A percentile compares a stretch with the other conserved stretches of the same genome.
phyloP scores from a whole-genome alignment of 1,284 basidiomycete species.

The Amylostereum areolatum region DNA sequence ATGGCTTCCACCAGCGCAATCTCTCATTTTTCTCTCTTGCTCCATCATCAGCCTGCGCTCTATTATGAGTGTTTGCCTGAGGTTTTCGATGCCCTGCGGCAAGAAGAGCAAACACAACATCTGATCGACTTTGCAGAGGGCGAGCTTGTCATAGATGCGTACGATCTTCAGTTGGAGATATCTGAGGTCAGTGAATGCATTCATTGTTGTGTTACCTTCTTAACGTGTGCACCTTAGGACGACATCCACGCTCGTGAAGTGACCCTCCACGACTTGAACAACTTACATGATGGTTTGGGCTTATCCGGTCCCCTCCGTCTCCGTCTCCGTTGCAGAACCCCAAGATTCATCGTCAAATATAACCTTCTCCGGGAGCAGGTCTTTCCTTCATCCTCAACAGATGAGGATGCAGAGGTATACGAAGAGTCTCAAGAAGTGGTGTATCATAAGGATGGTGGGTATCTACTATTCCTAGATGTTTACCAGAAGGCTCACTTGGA shows the following conservation, averaged over 20 bases:
- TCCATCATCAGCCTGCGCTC: conserved; percentile 56
- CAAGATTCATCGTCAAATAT: conserved; percentile 66
- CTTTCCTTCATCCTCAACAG: conserved; percentile 19
- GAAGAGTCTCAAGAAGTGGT: no score
- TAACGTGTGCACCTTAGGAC: conserved; percentile 43
- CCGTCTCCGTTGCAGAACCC: conserved; percentile 39
- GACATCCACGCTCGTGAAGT: conserved; percentile 67
- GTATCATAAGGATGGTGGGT: no score
- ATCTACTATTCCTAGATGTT: no score
- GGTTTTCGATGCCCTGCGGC: conserved; percentile 63
- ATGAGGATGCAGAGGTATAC: no score
- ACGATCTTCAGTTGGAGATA: conserved; percentile 55
- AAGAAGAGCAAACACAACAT: conserved; percentile 43
- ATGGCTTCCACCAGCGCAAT: conserved; percentile 4
- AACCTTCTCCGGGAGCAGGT: conserved; percentile 57
- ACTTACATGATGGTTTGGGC: conserved; percentile 62
- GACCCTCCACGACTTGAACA: conserved; percentile 65
- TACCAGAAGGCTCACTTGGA: no score
- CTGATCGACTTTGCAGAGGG: conserved; percentile 43
- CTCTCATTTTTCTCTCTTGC: conserved; percentile 29
- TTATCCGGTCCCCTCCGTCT: conserved; percentile 60
- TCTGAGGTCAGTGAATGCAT: conserved; percentile 49
- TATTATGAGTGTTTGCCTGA: conserved; percentile 67
- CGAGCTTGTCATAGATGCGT: conserved; percentile 63
- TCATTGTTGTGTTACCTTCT: not conserved